Evolutionary conservation across 805 yeast species (phyloP).

Genomic region (Ogataea trehalophila): DNA sequence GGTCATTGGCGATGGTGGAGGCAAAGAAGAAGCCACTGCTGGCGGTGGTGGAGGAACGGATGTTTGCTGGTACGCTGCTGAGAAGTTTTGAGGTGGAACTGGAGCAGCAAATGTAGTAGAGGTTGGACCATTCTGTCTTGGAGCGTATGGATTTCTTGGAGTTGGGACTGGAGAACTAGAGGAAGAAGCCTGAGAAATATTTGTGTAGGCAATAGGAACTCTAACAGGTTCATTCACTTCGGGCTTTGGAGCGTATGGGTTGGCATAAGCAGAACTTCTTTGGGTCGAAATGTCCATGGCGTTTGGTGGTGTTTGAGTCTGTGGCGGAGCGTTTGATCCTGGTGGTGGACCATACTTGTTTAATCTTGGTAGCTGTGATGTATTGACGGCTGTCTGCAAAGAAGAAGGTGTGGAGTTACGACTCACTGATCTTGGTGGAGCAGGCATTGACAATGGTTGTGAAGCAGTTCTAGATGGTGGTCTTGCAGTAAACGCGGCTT

Average conservation of each 20-base stretch:
- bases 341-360: constrained; percentile 17
- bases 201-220: constrained; percentile 22
- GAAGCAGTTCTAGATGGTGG: constrained; percentile 26
- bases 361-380: constrained; percentile 10
- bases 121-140: constrained; percentile 29
- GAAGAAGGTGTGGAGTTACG: constrained; percentile 16
- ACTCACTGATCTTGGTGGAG: constrained; percentile 27
- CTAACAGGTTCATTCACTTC: constrained; percentile 21
- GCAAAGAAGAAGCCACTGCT: constrained; percentile 8
- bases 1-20: constrained; percentile 16
- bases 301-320: constrained; percentile 18
- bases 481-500: constrained; percentile 7
- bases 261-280: constrained; percentile 13
- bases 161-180: constrained; percentile 16
- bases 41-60: constrained; percentile 21
- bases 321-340: constrained; percentile 5
- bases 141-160: constrained; percentile 29
- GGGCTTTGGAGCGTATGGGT: constrained; percentile 35
- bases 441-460: constrained; percentile 26
- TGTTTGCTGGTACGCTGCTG: neutral
- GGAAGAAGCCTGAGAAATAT: constrained; percentile 13
- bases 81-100: neutral
- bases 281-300: constrained; percentile 18
- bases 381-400: constrained; percentile 6
- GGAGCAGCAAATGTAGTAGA: neutral